A percentile compares a stretch with the other conserved stretches of the same genome.
Conservation (phyloP, 768 basidiomycete genomes). For the Chalciporus piperatus region DNA sequence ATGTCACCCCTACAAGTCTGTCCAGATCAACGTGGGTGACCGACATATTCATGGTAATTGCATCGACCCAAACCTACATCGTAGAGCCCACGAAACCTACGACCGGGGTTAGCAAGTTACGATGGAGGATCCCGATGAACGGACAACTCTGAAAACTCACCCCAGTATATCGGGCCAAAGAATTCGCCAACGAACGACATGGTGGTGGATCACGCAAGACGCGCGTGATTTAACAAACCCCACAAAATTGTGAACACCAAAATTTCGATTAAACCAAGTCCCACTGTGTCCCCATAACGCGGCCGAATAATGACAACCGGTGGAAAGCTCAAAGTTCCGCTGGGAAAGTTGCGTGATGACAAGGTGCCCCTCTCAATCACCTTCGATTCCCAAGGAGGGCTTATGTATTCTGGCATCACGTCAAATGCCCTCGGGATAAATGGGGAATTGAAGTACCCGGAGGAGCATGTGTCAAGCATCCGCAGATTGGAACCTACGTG, state of each 20-base stretch:
- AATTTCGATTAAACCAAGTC: not conserved
- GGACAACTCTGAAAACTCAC: not conserved
- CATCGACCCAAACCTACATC: not conserved
- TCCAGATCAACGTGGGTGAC: not conserved
- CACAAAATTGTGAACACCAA: too few species aligned
- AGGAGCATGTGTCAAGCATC: too few species aligned
- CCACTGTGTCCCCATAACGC: not conserved
- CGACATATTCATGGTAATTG: not conserved
- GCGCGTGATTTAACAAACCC: not conserved
- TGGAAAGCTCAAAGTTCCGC: not conserved
- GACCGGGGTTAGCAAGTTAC: not conserved
- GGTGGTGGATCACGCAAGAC: not conserved
- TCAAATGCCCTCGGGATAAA: too few species aligned
- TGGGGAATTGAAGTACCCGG: too few species aligned
- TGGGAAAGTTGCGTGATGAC: not conserved
- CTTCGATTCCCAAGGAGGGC: not conserved
- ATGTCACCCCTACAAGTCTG: constrained; percentile 3
- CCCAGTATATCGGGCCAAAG: constrained; percentile 1
- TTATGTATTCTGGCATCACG: not conserved
- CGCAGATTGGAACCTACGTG: too few species aligned
- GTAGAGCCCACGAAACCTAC: constrained; percentile 4
- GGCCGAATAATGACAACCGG: not conserved
- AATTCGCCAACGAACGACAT: not conserved
- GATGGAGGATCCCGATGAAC: not conserved
- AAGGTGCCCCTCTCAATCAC: not conserved